Evolutionary conservation across 225 moss, liverwort and hornwort genomes (phyloP), one percentile per base, ranked within the genome.

Genomic region (Polytrichum formosum): DNA sequence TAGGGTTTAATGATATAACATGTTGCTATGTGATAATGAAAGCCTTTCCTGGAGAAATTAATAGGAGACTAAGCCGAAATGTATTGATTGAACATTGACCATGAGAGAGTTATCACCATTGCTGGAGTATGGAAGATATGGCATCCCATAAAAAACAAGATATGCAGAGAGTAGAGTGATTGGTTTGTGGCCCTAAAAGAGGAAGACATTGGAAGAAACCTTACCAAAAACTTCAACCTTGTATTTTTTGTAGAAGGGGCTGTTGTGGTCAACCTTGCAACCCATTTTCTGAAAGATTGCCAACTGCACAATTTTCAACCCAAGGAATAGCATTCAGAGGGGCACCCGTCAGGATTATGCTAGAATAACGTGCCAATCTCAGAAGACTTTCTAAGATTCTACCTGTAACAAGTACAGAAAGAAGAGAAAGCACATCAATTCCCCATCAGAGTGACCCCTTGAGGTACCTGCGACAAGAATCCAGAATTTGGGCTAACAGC

Each of bases 231-330:
- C 85, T 71, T 85, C 78, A 54, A 94, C 76, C 78, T 88, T 91
- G 78, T 91, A 98, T 68, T 84, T 90, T 77, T 90, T 98, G 68
- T 92, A 98, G 28, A 87, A 73, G 29, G 91, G 67, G 81, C 86
- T 90, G 33, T 81, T 84, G 30, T 71, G 91, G 73, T 94, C 94
- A 21, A 98, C 79, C 78, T 78, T 87, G 73, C 85, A 92, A 25
- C 91, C 90, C 97, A 98, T 98, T 26, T 81, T 91, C 76, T 91
- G 89, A 67, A 91, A 98, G 75, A 91, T 88, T 75, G 84, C 75
- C 77, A 98, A 79, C 97, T 98, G 90, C 81, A 65, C 53, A 27
- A 53, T 72, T 67, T 56, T 58, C 66, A 77, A 79, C 59, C 66
- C 16, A 25, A 72, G 63, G 61, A 64, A 20, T 22, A 23, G 66